Evolutionary conservation across 805 yeast species (phyloP).

Genomic region (fission yeast (Schizosaccharomyces pombe)): DNA sequence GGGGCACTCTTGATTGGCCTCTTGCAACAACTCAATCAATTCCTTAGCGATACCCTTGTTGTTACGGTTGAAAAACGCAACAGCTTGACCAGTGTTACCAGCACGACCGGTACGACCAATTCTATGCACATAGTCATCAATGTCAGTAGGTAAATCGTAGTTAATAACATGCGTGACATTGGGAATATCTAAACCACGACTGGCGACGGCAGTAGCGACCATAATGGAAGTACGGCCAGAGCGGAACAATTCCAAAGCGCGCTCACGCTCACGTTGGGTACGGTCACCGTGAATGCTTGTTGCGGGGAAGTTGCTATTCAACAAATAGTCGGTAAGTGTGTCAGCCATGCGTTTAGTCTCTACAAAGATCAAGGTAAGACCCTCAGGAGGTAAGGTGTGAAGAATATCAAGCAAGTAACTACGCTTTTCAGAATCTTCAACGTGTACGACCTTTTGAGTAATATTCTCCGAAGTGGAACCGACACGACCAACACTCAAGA

Average conservation of each 20-base stretch:
- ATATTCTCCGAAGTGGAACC: slow-evolving; percentile 98
- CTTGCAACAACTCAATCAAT: slow-evolving; percentile 61
- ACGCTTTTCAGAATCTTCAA: slow-evolving; percentile 82
- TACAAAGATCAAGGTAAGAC: slow-evolving; percentile 81
- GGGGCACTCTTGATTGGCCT: slow-evolving; percentile 97
- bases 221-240: slow-evolving; percentile 75
- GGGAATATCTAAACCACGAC: slow-evolving; percentile 98
- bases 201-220: slow-evolving; percentile 99
- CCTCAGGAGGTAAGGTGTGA: slow-evolving; percentile 48
- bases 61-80: slow-evolving; percentile 93
- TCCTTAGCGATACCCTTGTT: slow-evolving; percentile 77
- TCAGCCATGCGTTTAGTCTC: slow-evolving; percentile 99
- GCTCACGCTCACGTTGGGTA: slow-evolving; percentile 91
- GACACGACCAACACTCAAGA: slow-evolving; percentile 93
- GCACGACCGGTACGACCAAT: slow-evolving; percentile 99
- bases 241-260: slow-evolving; percentile 85
- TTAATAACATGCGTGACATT: slow-evolving; percentile 94
- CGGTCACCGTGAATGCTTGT: slow-evolving; percentile 99
- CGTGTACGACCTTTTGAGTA: slow-evolving; percentile 78
- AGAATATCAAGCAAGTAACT: slow-evolving; percentile 73
- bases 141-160: slow-evolving; percentile 88
- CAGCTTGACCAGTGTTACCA: slow-evolving; percentile 95
- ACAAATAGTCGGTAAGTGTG: slow-evolving; percentile 72
- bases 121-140: slow-evolving; percentile 97
- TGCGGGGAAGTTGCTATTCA: slow-evolving; percentile 77